A percentile compares a stretch with the other conserved stretches of the same genome.
phyloP scores from a whole-genome alignment of 2,329 filamentous ascomycete genomes.

The Aspergillus piperis region DNA sequence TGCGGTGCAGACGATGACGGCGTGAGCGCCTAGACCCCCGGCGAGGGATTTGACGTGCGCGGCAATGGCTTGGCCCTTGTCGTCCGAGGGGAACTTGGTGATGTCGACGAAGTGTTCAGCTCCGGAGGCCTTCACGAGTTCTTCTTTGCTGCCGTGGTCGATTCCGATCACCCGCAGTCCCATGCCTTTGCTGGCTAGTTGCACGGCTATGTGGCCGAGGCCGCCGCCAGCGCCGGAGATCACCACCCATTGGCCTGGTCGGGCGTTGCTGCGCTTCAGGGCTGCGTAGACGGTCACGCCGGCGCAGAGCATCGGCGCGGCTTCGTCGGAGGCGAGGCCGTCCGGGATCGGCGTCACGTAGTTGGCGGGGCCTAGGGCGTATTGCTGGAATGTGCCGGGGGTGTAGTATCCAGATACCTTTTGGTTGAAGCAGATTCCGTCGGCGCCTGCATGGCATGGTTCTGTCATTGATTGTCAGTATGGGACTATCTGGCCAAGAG shows the following conservation, averaged over 20 bases:
- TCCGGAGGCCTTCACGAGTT: slow-evolving; percentile 60
- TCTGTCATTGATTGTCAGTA: slow-evolving; percentile 21
- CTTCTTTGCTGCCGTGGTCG: slow-evolving; percentile 63
- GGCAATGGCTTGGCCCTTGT: slow-evolving; percentile 52
- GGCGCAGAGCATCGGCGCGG: slow-evolving; percentile 68
- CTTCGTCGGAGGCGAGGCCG: slow-evolving; percentile 57
- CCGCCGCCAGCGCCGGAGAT: slow-evolving; percentile 64
- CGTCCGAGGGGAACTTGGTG: slow-evolving; percentile 50
- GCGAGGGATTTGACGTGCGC: slow-evolving; percentile 60
- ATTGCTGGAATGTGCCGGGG: slow-evolving; percentile 73
- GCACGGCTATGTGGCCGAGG: slow-evolving; percentile 65
- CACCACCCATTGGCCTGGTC: slow-evolving; percentile 62
- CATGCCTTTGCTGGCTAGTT: slow-evolving; percentile 62
- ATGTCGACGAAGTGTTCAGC: slow-evolving; percentile 68
- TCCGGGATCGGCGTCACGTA: slow-evolving; percentile 73
- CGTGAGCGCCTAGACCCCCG: slow-evolving; percentile 60
- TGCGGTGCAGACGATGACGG: slow-evolving; percentile 59
- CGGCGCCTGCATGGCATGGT: slow-evolving; percentile 57
- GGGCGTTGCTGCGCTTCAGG: slow-evolving; percentile 61
- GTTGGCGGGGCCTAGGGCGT: slow-evolving; percentile 62
- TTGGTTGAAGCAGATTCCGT: slow-evolving; percentile 57
- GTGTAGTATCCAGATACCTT: slow-evolving; percentile 68
- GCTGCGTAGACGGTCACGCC: slow-evolving; percentile 69
- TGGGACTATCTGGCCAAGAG: background rate
- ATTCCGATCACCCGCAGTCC: slow-evolving; percentile 66